A percentile compares a stretch with the other conserved stretches of the same genome.
phyloP scores from a whole-genome alignment of 2,329 filamentous ascomycete genomes.

The Lachnellula willkommii region DNA sequence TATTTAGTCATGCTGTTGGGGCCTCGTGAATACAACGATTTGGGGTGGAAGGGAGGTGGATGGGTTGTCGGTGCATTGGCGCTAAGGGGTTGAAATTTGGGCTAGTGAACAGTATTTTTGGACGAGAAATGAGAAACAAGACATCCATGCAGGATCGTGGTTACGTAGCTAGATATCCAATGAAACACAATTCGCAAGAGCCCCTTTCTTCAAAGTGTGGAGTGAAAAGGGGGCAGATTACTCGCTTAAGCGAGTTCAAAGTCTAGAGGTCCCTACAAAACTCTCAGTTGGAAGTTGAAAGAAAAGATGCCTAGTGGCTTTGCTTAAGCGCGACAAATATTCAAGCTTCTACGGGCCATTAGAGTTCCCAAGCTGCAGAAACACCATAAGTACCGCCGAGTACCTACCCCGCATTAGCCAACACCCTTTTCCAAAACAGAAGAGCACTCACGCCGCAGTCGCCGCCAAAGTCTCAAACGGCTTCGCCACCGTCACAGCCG shows the following conservation, averaged over 20 bases:
- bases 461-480: conserved; percentile 18
- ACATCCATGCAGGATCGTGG: not conserved
- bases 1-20: conserved; percentile 75
- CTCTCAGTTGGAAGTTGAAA: too few relatives aligned
- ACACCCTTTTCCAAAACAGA: not conserved
- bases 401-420: conserved; percentile 5
- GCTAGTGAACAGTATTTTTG: not conserved
- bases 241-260: too few relatives aligned
- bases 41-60: not conserved
- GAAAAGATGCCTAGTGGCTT: too few relatives aligned
- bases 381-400: conserved; percentile 17
- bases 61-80: not conserved
- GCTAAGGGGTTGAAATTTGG: not conserved
- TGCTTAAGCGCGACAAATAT: too few relatives aligned
- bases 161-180: not conserved
- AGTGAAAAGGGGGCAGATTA: too few relatives aligned
- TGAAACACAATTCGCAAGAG: not conserved
- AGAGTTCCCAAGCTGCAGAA: conserved; percentile 9
- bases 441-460: conserved; percentile 16
- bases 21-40: not conserved
- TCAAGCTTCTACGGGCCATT: not conserved
- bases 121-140: not conserved
- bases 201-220: not conserved
- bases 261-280: too few relatives aligned
- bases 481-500: conserved; percentile 14